Conservation (phyloP, 768 basidiomycete genomes). For the Hypsizygus marmoreus region DNA sequence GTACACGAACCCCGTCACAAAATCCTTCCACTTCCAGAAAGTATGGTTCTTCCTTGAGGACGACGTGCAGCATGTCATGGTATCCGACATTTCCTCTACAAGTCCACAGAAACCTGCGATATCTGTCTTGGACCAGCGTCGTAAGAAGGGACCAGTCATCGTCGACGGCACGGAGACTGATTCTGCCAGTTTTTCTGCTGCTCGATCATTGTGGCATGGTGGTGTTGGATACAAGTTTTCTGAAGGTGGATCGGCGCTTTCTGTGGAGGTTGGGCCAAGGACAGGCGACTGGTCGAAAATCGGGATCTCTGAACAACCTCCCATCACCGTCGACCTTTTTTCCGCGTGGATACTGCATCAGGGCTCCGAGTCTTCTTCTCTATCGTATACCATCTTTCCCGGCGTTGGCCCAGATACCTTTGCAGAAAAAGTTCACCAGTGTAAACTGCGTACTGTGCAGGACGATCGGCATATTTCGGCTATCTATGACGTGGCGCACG, state of each 20-base stretch:
- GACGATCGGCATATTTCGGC: constrained; percentile 56
- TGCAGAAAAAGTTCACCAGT: constrained; percentile 31
- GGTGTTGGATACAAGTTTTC: constrained; percentile 61
- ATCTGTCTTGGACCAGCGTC: constrained; percentile 70
- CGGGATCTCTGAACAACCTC: constrained; percentile 62
- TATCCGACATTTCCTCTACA: constrained; percentile 50
- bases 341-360: constrained; percentile 59
- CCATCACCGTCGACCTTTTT: constrained; percentile 62
- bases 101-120: constrained; percentile 50
- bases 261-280: constrained; percentile 45
- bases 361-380: constrained; percentile 33
- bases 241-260: constrained; percentile 35
- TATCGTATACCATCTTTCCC: constrained; percentile 63
- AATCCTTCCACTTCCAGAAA: constrained; percentile 62
- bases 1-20: constrained; percentile 65
- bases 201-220: constrained; percentile 61
- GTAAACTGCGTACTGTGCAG: constrained; percentile 36
- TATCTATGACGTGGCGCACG: constrained; percentile 43
- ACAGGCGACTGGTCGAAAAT: constrained; percentile 65
- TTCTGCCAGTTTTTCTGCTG: constrained; percentile 15
- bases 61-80: constrained; percentile 64
- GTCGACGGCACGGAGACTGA: constrained; percentile 37
- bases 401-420: constrained; percentile 46
- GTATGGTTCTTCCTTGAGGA: constrained; percentile 75
- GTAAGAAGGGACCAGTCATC: constrained; percentile 43